Evolutionary conservation across 306 rosid species (phyloP), one percentile per base, ranked within the genome.

Genomic region (Gastrolobium bilobum): DNA sequence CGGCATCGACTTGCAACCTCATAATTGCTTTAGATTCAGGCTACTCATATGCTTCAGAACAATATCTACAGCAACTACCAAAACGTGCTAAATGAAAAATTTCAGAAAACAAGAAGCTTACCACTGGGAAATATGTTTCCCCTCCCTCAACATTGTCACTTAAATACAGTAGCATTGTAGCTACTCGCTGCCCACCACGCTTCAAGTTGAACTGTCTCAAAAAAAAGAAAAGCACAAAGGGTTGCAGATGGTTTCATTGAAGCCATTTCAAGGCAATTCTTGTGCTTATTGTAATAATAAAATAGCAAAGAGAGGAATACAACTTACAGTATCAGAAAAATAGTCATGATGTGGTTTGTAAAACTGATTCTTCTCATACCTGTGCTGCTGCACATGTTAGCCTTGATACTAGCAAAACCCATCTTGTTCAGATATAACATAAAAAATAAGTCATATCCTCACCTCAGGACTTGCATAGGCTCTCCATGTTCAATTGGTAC

Each of bases 151-250:
- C 89, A 68, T 86, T 91, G 81, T 87, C 99, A 81, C 96, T 91
- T 80, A 95, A 84, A 85, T 95, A 95, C 93, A 95, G 91, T 37
- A 95, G 93, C 88, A 95, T 64, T 37, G 99, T 95, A 52, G 99
- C 99, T 82, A 95, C 26, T 73, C 99, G 92, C 93, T 95, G 99
- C 77, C 99, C 99, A 53, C 99, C 99, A 48, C 93, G 97, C 90
- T 91, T 95, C 94, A 95, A 83, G 91, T 95, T 95, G 84, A 84
- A 95, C 99, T 95, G 88, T 46, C 78, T 31, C 78, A 3, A 58
- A 58, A 79, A 61, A 42, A 58, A n/a, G n/a, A 62, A 71, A 54
- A 68, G 7, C n/a, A 29, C 33, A 30, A 57, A 40, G 73, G 40
- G 67, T 50, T 61, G 61, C 71, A 37, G 71, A 63, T 50, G 54